phyloP scores from a whole-genome alignment of 345 rosid genomes.

The Citrus maxima region DNA sequence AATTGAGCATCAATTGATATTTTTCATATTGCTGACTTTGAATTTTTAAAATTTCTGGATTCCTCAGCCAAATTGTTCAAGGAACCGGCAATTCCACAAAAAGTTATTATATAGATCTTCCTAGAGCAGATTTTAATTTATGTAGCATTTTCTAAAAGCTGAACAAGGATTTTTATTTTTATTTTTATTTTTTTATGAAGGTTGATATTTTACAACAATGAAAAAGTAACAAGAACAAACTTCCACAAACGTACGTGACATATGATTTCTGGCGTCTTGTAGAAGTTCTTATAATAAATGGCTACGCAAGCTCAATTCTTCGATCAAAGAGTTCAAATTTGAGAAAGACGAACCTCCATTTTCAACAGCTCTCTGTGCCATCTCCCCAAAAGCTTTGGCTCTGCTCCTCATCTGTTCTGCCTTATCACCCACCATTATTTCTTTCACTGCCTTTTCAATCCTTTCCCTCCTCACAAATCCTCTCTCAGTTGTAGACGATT shows the following conservation, averaged over 20 bases:
- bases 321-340: constrained; percentile 26
- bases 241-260: no score
- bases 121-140: no score
- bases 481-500: constrained; percentile 17
- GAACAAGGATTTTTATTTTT: no score
- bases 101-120: no score
- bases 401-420: constrained; percentile 28
- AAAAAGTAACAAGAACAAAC: no score
- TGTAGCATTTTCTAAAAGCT: no score
- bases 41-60: no score
- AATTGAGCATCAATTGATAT: neutral
- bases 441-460: constrained; percentile 35
- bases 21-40: neutral
- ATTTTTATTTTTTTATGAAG: no score
- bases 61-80: no score
- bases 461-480: constrained; percentile 30
- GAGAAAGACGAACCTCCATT: constrained; percentile 36
- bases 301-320: constrained; percentile 16
- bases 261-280: no score
- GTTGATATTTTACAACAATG: no score
- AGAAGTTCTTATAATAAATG: neutral
- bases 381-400: constrained; percentile 17
- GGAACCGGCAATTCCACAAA: no score
- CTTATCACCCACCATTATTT: constrained; percentile 32
- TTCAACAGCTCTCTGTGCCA: constrained; percentile 32